Evolutionary conservation across 1,139 yeast species (phyloP).

Genomic region (Lodderomyces margitis): DNA sequence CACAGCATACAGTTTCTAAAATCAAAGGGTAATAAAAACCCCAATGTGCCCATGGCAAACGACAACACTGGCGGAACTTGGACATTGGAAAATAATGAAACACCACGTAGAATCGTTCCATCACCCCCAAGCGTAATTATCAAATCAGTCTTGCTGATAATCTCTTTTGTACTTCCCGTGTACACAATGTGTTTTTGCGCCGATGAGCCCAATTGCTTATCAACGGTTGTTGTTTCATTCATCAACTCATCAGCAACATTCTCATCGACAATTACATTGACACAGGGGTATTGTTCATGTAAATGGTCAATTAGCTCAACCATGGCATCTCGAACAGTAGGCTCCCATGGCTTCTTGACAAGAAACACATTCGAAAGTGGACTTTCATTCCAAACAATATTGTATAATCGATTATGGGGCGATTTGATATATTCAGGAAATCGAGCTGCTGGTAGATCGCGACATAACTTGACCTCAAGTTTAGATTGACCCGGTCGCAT

Average conservation of each 20-base stretch:
- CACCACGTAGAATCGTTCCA: constrained; percentile 84
- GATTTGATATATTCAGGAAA: constrained; percentile 15
- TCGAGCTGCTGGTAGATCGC: constrained; percentile 12
- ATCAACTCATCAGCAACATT: constrained; percentile 74
- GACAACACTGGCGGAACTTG: constrained; percentile 86
- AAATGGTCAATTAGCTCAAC: constrained; percentile 57
- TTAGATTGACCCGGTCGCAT: neutral
- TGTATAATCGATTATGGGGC: constrained; percentile 20
- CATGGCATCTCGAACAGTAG: constrained; percentile 63
- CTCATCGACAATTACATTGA: constrained; percentile 73
- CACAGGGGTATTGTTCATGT: constrained; percentile 58
- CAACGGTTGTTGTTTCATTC: constrained; percentile 20
- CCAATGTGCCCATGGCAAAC: constrained; percentile 88
- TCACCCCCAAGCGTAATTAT: constrained; percentile 92
- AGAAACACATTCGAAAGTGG: constrained; percentile 66
- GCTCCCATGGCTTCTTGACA: constrained; percentile 83
- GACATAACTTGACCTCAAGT: constrained; percentile 11
- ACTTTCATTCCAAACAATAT: constrained; percentile 45
- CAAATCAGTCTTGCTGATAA: constrained; percentile 61
- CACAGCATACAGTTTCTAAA: constrained; percentile 60
- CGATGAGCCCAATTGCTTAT: constrained; percentile 11
- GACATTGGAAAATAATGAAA: constrained; percentile 59
- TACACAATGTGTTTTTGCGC: constrained; percentile 23
- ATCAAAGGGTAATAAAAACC: constrained; percentile 86
- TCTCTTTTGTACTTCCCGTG: constrained; percentile 59